Evolutionary conservation across 805 yeast species (phyloP).

Genomic region (Tanozyma kutaoensis): DNA sequence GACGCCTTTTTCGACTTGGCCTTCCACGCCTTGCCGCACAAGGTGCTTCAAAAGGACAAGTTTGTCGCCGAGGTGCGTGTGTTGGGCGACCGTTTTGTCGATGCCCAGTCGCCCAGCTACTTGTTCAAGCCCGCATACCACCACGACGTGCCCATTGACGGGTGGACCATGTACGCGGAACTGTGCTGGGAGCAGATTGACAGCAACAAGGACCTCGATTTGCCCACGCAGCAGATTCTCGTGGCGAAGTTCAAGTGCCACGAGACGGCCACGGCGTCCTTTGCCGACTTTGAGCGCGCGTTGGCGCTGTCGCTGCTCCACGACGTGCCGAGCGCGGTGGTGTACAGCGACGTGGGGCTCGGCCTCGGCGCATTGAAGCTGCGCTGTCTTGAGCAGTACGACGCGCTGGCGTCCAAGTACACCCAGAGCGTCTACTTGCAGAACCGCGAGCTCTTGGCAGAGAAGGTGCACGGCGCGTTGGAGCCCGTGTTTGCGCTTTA

Average conservation of each 20-base stretch:
- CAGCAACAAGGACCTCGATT: slow-evolving; percentile 81
- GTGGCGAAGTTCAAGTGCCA: slow-evolving; percentile 94
- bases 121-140: slow-evolving; percentile 64
- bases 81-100: slow-evolving; percentile 52
- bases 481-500: slow-evolving; percentile 24
- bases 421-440: slow-evolving; percentile 50
- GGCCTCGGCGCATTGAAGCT: slow-evolving; percentile 18
- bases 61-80: slow-evolving; percentile 46
- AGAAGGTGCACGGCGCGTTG: slow-evolving; percentile 29
- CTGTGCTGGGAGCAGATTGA: slow-evolving; percentile 94
- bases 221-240: slow-evolving; percentile 91
- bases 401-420: slow-evolving; percentile 67
- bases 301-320: too few species aligned
- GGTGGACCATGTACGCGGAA: slow-evolving; percentile 87
- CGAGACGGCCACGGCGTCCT: slow-evolving; percentile 47
- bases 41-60: slow-evolving; percentile 62
- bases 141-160: slow-evolving; percentile 83
- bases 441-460: slow-evolving; percentile 36
- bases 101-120: slow-evolving; percentile 12
- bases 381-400: too few species aligned
- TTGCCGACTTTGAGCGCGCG: slow-evolving; percentile 13
- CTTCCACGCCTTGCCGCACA: slow-evolving; percentile 76
- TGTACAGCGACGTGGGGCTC: neutral
- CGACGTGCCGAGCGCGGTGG: slow-evolving; percentile 1
- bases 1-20: slow-evolving; percentile 75